Evolutionary conservation across 257 asterid species (phyloP).

Genomic region (Verbascum thapsus): DNA sequence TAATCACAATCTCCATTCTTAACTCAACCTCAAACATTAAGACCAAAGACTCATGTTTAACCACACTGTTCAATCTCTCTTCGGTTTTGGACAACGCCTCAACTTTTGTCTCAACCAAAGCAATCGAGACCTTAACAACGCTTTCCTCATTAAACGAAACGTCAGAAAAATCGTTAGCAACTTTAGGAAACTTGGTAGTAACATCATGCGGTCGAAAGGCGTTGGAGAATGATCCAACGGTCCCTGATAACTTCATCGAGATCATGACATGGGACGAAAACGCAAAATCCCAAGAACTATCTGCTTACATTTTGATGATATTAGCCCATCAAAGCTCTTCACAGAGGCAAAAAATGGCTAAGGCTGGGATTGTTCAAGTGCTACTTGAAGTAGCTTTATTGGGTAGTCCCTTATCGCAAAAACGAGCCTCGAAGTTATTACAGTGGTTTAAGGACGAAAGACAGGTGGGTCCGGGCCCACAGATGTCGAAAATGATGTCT

Average conservation of each 20-base stretch:
- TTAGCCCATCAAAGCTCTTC: slow-evolving; percentile 63
- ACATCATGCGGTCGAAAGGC: slow-evolving; percentile 54
- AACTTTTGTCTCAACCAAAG: slow-evolving; percentile 33
- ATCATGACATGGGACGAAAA: slow-evolving; percentile 60
- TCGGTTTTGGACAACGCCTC: slow-evolving; percentile 47
- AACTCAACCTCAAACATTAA: slow-evolving; percentile 39
- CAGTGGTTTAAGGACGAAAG: slow-evolving; percentile 73
- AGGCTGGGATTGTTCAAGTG: slow-evolving; percentile 61
- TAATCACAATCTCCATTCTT: slow-evolving; percentile 44
- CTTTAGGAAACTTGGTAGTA: slow-evolving; percentile 53
- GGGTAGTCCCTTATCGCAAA: slow-evolving; percentile 68
- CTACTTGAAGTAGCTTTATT: slow-evolving; percentile 65
- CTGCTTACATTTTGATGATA: slow-evolving; percentile 61
- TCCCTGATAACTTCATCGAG: slow-evolving; percentile 63
- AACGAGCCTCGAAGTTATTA: slow-evolving; percentile 57
- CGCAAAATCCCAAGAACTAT: slow-evolving; percentile 60
- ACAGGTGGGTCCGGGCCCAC: slow-evolving; percentile 66
- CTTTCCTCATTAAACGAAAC: slow-evolving; percentile 37
- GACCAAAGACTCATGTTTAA: slow-evolving; percentile 46
- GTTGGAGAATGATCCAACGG: slow-evolving; percentile 41
- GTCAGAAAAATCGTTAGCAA: slow-evolving; percentile 58
- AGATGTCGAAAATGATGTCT: slow-evolving; percentile 35
- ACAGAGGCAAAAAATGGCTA: slow-evolving; percentile 60
- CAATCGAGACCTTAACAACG: slow-evolving; percentile 35
- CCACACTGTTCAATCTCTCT: slow-evolving; percentile 51